Conservation (phyloP, 768 basidiomycete genomes). For the Leccinum truebloodii region DNA sequence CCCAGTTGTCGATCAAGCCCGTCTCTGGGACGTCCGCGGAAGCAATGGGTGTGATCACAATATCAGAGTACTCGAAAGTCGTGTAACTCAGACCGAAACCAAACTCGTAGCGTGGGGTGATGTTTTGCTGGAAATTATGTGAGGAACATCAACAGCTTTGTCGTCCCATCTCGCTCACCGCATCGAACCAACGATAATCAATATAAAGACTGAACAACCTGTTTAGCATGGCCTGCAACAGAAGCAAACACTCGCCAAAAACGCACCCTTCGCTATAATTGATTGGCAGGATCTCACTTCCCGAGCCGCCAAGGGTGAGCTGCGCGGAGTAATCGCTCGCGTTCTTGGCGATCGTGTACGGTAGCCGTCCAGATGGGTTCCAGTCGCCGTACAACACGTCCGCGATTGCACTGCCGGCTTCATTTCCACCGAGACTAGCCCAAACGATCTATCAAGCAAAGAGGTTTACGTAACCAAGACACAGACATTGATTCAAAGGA, state of each 20-base stretch:
- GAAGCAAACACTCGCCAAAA: background rate
- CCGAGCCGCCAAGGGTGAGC: constrained; percentile 28
- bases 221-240: background rate
- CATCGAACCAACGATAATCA: constrained; percentile 74
- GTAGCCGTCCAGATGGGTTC: constrained; percentile 75
- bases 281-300: constrained; percentile 43
- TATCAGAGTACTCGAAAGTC: constrained; percentile 66
- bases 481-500: constrained; percentile 16
- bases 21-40: constrained; percentile 30
- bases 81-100: constrained; percentile 91
- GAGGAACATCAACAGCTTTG: background rate
- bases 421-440: constrained; percentile 66
- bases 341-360: constrained; percentile 71
- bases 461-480: background rate
- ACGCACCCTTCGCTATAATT: constrained; percentile 57
- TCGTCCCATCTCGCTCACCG: constrained; percentile 42
- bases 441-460: constrained; percentile 38
- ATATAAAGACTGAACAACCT: constrained; percentile 48
- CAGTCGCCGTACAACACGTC: constrained; percentile 77
- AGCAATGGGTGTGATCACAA: constrained; percentile 48
- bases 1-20: constrained; percentile 53
- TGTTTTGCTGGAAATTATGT: constrained; percentile 48
- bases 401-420: constrained; percentile 74
- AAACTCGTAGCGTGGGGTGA: constrained; percentile 83
- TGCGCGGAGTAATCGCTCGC: constrained; percentile 52